Percentiles rank a stretch among this genome's conserved stretches.
Evolutionary conservation across 1,139 yeast species (phyloP).

Genomic region (Blastobotrys ciferrii): DNA sequence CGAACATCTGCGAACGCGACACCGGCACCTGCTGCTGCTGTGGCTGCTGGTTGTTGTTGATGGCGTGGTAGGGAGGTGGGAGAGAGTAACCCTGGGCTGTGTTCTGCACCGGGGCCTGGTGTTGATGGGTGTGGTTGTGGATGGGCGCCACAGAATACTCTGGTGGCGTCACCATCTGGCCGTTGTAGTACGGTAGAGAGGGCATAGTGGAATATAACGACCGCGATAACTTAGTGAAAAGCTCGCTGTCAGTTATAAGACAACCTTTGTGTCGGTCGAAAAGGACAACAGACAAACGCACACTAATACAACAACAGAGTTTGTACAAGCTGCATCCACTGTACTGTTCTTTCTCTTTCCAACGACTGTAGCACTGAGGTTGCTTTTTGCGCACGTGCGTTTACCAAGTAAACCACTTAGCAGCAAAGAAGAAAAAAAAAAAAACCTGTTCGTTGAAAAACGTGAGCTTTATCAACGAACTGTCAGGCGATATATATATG

Average conservation of each 20-base stretch:
- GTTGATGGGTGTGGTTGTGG: no score
- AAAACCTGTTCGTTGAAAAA: neutral
- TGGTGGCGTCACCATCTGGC: slow-evolving; percentile 28
- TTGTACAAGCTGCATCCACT: neutral
- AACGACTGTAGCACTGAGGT: neutral
- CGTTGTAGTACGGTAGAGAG: slow-evolving; percentile 26
- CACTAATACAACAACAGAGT: slow-evolving; percentile 1
- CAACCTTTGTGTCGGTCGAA: slow-evolving; percentile 1
- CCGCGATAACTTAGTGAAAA: slow-evolving; percentile 30
- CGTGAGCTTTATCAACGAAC: neutral
- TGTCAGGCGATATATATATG: neutral
- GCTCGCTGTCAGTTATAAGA: slow-evolving; percentile 22
- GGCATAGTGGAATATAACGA: slow-evolving; percentile 22
- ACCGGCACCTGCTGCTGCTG: slow-evolving; percentile 11
- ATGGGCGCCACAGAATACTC: slow-evolving; percentile 19
- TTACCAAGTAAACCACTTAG: neutral
- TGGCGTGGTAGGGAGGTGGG: slow-evolving; percentile 1
- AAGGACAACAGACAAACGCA: neutral
- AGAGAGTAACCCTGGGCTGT: slow-evolving; percentile 2
- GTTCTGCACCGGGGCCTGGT: no score
- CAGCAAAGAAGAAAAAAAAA: slow-evolving; percentile 5
- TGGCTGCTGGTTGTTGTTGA: neutral
- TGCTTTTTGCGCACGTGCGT: no score
- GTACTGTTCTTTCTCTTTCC: neutral
- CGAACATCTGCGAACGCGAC: slow-evolving; percentile 16